A percentile compares a stretch with the other conserved stretches of the same genome.
Conservation (phyloP, 495 filamentous ascomycete species). For the Bacidia rubella region DNA sequence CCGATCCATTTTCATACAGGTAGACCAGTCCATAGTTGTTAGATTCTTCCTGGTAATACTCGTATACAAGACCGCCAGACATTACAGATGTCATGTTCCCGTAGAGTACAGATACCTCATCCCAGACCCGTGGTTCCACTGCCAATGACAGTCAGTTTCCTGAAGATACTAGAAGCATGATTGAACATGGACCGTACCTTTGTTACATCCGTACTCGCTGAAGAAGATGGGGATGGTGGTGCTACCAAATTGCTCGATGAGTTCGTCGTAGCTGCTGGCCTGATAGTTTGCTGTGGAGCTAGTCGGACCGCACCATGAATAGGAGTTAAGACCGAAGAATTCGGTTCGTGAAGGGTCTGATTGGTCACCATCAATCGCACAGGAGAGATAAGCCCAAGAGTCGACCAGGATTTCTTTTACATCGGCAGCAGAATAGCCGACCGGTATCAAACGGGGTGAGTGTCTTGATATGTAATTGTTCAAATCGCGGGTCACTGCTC, state of each 20-base stretch:
- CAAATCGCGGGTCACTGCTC: conserved; percentile 66
- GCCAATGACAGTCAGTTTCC: neutral
- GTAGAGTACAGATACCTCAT: conserved; percentile 56
- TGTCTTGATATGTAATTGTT: conserved; percentile 78
- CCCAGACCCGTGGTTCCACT: neutral
- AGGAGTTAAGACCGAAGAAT: conserved; percentile 89
- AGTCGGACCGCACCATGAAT: conserved; percentile 72
- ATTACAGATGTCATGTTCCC: conserved; percentile 68
- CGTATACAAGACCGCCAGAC: conserved; percentile 81
- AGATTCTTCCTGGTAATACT: conserved; percentile 60
- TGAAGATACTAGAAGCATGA: neutral
- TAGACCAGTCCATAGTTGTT: conserved; percentile 71
- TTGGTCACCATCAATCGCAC: conserved; percentile 50
- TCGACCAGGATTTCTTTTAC: conserved; percentile 67
- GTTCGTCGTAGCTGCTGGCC: conserved; percentile 54
- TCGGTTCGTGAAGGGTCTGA: conserved; percentile 56
- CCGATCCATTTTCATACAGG: conserved; percentile 49
- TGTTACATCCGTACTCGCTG: conserved; percentile 93
- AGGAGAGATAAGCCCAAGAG: conserved; percentile 73
- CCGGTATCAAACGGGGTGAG: conserved; percentile 53
- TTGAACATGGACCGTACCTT: conserved; percentile 63
- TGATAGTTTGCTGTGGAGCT: conserved; percentile 45
- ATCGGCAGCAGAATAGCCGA: conserved; percentile 92
- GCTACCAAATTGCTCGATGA: conserved; percentile 56
- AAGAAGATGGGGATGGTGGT: conserved; percentile 83